phyloP scores from a whole-genome alignment of 2,329 filamentous ascomycete genomes.

The Pseudocercospora cruenta region DNA sequence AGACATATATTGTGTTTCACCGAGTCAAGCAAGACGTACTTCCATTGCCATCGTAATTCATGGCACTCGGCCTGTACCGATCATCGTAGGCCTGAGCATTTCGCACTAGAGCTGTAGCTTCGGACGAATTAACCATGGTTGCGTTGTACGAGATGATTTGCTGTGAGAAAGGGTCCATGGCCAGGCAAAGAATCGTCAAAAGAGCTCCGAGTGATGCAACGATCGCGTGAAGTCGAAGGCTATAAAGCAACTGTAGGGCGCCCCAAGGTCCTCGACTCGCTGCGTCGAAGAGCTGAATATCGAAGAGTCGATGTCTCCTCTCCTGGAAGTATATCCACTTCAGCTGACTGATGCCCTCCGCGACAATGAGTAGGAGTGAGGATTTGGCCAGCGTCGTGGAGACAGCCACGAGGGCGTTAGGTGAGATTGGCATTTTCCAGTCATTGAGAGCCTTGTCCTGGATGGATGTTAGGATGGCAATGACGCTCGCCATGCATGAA shows the following conservation, averaged over 20 bases:
- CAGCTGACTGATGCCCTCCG: conserved; percentile 20
- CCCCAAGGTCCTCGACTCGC: conserved; percentile 11
- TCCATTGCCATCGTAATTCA: background rate
- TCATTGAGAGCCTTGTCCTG: background rate
- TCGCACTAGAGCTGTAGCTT: background rate
- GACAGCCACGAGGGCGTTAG: conserved; percentile 9
- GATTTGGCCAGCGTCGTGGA: background rate
- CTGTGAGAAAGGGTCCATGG: conserved; percentile 1
- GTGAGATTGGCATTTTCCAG: background rate
- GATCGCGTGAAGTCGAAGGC: background rate
- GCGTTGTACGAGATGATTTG: background rate
- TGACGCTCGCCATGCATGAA: background rate
- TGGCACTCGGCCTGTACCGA: background rate
- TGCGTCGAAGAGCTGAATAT: conserved; percentile 8
- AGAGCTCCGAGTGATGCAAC: background rate
- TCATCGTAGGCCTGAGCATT: background rate
- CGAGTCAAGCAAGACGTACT: too few relatives aligned
- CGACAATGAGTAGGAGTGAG: background rate
- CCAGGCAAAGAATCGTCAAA: background rate
- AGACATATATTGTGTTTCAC: too few relatives aligned
- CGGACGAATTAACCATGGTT: background rate
- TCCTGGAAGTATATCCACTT: conserved; percentile 20
- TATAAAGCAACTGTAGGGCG: background rate
- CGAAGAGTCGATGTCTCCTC: conserved; percentile 3
- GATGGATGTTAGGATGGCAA: background rate